Base-by-base conservation (phyloP, 140 eudicot species). In the Cichorium intybus region DNA sequence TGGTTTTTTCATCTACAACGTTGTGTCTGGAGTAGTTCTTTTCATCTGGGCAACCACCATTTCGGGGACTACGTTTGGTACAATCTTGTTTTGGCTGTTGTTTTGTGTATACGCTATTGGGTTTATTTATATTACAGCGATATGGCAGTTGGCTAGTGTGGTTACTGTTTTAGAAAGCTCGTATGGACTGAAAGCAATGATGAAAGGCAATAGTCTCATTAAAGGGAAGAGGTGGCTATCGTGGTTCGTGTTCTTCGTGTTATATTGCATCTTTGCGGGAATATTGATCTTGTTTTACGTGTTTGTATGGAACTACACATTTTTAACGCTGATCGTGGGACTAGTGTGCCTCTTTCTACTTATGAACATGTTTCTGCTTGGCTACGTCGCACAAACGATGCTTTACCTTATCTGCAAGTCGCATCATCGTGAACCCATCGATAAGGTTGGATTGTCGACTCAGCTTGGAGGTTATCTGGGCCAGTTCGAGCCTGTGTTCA, bases 391-490 rank as follows among this genome's bases (percentile, higher is more conserved):
- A 5, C 82, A 77, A 24, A 77, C 82, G 10, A 68, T 77, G 75
- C 78, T 77, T 66, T 77, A 77, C 49, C 78, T 77, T 45, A 64
- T 77, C 23, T 77, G 82, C 60, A 77, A 77, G 75, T 77, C 78
- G 11, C 23, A 77, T 66, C 82, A 77, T 56, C 28, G 61, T 59
- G 78, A 77, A 26, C 58, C 65, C 24, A 77, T 77, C 5, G 82
- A 77, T 55, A 77, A 77, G 58, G 50, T 59, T 9, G 77, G 73
- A 22, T 72, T 77, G 28, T 77, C 84, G 21, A 66, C 72, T 22
- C 84, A 74, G 12, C 66, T 79, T 20, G 84, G 76, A 58, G 74
- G 69, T 45, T 79, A 79, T 43, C 43, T 79, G 0, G 72, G 68
- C 26, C 62, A 61, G 35, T 72, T 29, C 18, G 74, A 61, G 59